Conservation (phyloP, 805 yeast genomes). For the Lipomyces yamadae region DNA sequence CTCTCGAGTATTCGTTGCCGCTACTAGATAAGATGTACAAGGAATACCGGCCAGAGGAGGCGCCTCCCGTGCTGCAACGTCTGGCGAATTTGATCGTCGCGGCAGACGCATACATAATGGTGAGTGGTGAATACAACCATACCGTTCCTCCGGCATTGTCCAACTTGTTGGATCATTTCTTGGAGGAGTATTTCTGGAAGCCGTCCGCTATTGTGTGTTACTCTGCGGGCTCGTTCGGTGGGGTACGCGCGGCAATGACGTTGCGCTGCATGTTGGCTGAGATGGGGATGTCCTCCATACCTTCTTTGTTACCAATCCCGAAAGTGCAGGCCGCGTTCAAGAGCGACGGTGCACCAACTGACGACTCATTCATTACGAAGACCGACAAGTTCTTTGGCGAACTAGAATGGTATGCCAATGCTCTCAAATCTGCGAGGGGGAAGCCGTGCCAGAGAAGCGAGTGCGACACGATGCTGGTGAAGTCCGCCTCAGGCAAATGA, state of each 20-base stretch:
- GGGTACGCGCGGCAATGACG: slow-evolving; percentile 9
- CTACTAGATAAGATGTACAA: slow-evolving; percentile 6
- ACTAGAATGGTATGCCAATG: slow-evolving; percentile 5
- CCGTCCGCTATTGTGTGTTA: slow-evolving; percentile 8
- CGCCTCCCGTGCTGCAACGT: slow-evolving; percentile 2
- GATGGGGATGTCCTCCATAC: slow-evolving; percentile 4
- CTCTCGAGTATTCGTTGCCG: slow-evolving; percentile 6
- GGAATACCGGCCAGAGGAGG: slow-evolving; percentile 9
- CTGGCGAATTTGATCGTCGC: slow-evolving; percentile 1
- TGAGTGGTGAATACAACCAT: slow-evolving; percentile 8
- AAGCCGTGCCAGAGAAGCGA: background rate
- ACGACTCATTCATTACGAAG: background rate
- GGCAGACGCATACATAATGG: slow-evolving; percentile 4
- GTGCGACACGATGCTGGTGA: slow-evolving; percentile 8
- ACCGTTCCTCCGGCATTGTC: background rate
- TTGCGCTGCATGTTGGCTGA: background rate
- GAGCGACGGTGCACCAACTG: slow-evolving; percentile 1
- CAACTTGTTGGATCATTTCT: slow-evolving; percentile 4
- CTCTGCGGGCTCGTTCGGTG: slow-evolving; percentile 8
- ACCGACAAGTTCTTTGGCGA: background rate
- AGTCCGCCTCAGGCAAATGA: background rate
- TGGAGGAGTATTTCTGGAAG: slow-evolving; percentile 8
- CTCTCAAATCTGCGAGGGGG: background rate
- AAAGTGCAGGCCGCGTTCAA: slow-evolving; percentile 4
- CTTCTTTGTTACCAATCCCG: slow-evolving; percentile 4